Conservation (phyloP, 192 early-diverging fungal species). For the Umbelopsis sp. region DNA sequence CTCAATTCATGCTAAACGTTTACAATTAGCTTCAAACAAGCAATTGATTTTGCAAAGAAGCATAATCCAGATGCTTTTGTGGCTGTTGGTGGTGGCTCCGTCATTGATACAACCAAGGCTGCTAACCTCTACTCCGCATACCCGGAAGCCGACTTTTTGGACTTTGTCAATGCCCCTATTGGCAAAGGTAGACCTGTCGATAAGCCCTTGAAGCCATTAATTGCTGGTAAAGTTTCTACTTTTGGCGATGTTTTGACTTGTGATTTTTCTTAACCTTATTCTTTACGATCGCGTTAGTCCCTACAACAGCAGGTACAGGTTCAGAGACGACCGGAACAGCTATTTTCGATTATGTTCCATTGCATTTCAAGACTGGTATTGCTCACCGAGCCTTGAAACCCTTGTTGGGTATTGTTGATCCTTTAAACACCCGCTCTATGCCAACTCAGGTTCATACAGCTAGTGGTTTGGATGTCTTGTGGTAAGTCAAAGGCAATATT, state of each 20-base stretch:
- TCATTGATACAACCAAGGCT: conserved; percentile 91
- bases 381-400: conserved; percentile 84
- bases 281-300: conserved; percentile 27
- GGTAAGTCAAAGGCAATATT: conserved; percentile 20
- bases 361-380: conserved; percentile 89
- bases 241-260: neutral
- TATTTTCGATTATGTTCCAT: conserved; percentile 89
- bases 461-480: conserved; percentile 87
- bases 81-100: conserved; percentile 90
- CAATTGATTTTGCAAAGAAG: conserved; percentile 76
- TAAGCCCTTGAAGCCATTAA: conserved; percentile 76
- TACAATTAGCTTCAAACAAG: conserved; percentile 69
- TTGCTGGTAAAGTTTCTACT: conserved; percentile 58
- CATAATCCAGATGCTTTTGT: conserved; percentile 83
- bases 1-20: neutral
- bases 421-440: conserved; percentile 87
- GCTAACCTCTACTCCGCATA: conserved; percentile 86
- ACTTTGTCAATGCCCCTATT: conserved; percentile 93
- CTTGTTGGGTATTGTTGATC: conserved; percentile 84
- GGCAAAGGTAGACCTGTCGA: conserved; percentile 80
- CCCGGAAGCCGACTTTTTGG: conserved; percentile 81
- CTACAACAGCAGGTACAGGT: conserved; percentile 68
- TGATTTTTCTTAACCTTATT: neutral
- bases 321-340: conserved; percentile 90
- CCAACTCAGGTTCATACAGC: conserved; percentile 83